Evolutionary conservation across 1,284 basidiomycete species (phyloP), one percentile per base, ranked within the genome.

Genomic region (Microbotryum violaceum): DNA sequence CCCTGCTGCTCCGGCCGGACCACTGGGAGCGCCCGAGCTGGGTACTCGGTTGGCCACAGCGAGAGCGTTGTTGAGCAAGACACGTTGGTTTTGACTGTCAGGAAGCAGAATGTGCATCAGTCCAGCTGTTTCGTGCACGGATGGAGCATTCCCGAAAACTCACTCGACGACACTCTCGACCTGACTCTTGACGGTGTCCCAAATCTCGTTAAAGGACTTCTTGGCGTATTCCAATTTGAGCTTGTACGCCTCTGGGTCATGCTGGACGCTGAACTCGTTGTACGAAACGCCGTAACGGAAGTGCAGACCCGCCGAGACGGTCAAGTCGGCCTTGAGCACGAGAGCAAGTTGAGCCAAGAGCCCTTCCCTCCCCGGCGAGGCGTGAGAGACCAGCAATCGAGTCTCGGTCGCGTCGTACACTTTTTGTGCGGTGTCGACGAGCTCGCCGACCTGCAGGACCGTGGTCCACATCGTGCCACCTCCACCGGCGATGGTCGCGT

Each of bases 381-480:
- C 88, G 72, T 98, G 93, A 0, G 91, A 89, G 72, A 99, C 80
- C 60, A 99, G 84, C 20, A 99, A 78, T 70, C 96, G 88, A 49
- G 93, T 97, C 77, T 99, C 96, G 31, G 89, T 83, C 14, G 85
- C 84, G 75, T 98, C 94, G 74, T 85, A 93, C 53, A 92, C 90
- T 67, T 92, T 85, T 75, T 97, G 91, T 3, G 94, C 91, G 1
- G 92, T 97, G 76, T 98, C 96, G 60, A 98, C 86, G 49, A 99
- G 85, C 77, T 98, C 94, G 65, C 96, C 96, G 49, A 99, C 89
- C 76, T 98, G 96, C 29, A 99, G 82, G 6, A 91, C 89, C 0
- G 94, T 98, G 0, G 91, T 91, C 96, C 96, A 99, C 87, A 97
- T 97, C 25, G 93, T 97, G 31, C 96, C 96, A 73, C 91, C 89